Evolutionary conservation across 2,329 filamentous ascomycete genomes (phyloP), one percentile per base, ranked within the genome.

Genomic region (Xylariaceae sp.): DNA sequence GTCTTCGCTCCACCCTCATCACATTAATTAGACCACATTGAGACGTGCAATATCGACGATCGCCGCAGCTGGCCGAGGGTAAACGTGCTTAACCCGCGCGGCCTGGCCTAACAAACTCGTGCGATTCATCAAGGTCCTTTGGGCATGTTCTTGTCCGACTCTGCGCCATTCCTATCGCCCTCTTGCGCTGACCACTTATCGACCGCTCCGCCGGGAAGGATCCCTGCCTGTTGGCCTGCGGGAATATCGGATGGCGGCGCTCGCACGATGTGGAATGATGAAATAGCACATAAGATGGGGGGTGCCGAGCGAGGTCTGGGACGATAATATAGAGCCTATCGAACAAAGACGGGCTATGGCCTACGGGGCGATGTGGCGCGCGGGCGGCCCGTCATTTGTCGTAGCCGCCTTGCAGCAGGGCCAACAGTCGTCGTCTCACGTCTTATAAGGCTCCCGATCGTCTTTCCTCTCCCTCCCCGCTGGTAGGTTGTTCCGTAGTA

Each of bases 1-100:
- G 37, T 8, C 37, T 42, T 42, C 37, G 11, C 37, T 42, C 37
- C 37, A 42, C 37, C 37, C 37, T 42, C 37, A 42, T 42, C 37
- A 42, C 37, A 8, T 9, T 42, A 42, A 10, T 42, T 42, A 42
- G 11, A 42, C 37, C 37, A 42, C 11, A 42, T 42, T 42, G 3
- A 42, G 37, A 42, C 11, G 37, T 42, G 9, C 37, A 42, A 13
- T 10, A n/a, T 45, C 11, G 42, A n/a, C 53, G 37, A 56, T 53
- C 53, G 57, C 60, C 62, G 62, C 60, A 23, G 9, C 57, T 64
- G 62, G 62, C 62, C 62, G 62, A 62, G 13, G 60, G 35, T 62
- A 62, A 56, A 60, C 60, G 59, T 58, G 55, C 53, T 53, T 45
- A 45, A 45, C 42, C 10, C 42, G 37, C 37, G 8, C 11, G 37